Evolutionary conservation across 2,329 filamentous ascomycete species (phyloP), one percentile per base, ranked within the genome.

Genomic region (Claviceps purpurea): DNA sequence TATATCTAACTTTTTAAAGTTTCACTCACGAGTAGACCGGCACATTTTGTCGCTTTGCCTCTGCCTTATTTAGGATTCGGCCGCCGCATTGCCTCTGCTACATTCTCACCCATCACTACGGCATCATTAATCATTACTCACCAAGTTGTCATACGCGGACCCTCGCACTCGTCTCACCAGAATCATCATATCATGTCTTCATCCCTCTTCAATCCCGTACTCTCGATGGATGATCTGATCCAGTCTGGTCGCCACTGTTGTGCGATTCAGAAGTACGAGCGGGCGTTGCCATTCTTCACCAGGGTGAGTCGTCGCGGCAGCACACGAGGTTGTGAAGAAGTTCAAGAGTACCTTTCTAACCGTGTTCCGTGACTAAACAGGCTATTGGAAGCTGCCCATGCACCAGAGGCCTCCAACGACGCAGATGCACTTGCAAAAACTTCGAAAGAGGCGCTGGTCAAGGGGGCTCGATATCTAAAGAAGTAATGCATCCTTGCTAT

Each of bases 201-300:
- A 16, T 48, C 53, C 20, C 50, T 40, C 44, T 30, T 37, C n/a
- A 26, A 53, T 47, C 26, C 43, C 42, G 47, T 43, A 37, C 41
- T 40, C 16, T n/a, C 50, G 14, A 24, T 24, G 24, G 47, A 38
- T 20, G 50, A 52, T 18, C 37, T 55, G 53, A 64, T 69, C 43
- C 54, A 60, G 20, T 60, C 64, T 52, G 67, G 66, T 14, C 65
- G 67, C 37, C 60, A 58, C 26, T 57, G 60, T 46, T 70, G 70
- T 54, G 60, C 56, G 3, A 59, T 57, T 10, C 62, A 64, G 50
- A 63, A 61, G 38, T 69, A 65, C 57, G 66, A 62, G 49, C 57
- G 57, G 18, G 68, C 68, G 2, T 59, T 70, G 11, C 64, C 64
- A 54, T 60, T 64, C 37, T 70, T 70, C 54, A 70, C 68, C 14